Percentiles rank a stretch among this genome's conserved stretches.
Conservation (phyloP, 2,329 filamentous ascomycete species). For the Colletotrichum sp. region DNA sequence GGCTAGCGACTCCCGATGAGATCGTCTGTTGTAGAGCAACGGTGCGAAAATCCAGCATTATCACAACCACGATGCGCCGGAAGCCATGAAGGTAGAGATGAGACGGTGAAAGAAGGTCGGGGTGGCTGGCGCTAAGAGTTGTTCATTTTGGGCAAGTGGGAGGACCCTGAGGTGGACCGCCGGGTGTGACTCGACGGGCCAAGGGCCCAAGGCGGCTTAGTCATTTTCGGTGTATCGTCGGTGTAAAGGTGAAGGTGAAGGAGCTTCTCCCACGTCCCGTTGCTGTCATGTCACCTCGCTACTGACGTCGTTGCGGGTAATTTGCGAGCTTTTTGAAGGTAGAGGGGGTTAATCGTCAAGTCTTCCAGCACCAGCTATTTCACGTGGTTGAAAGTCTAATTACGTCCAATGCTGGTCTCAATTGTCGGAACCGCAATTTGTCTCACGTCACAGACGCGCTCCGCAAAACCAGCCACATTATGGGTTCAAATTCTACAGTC, state of each 20-base stretch:
- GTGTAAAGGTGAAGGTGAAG: neutral
- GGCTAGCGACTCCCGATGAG: neutral
- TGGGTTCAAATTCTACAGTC: neutral
- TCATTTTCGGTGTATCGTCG: conserved; percentile 14
- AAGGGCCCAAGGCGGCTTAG: neutral
- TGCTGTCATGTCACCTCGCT: neutral
- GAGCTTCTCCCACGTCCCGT: neutral
- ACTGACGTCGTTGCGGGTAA: neutral
- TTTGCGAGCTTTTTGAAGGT: too few relatives aligned
- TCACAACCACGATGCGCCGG: neutral
- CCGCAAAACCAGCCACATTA: neutral
- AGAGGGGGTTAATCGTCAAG: too few relatives aligned
- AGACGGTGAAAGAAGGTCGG: conserved; percentile 2
- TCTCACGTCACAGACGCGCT: neutral
- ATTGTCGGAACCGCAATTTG: neutral
- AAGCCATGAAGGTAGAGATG: neutral
- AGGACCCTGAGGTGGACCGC: neutral
- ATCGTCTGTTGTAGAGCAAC: neutral
- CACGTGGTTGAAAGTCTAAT: neutral
- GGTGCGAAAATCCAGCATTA: neutral
- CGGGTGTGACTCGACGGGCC: conserved; percentile 7
- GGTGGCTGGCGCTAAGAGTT: neutral
- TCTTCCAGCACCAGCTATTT: too few relatives aligned
- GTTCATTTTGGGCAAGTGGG: neutral
- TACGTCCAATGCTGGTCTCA: neutral